Conservation (phyloP, 208 protist genomes). For the Acanthamoeba royreba region DNA sequence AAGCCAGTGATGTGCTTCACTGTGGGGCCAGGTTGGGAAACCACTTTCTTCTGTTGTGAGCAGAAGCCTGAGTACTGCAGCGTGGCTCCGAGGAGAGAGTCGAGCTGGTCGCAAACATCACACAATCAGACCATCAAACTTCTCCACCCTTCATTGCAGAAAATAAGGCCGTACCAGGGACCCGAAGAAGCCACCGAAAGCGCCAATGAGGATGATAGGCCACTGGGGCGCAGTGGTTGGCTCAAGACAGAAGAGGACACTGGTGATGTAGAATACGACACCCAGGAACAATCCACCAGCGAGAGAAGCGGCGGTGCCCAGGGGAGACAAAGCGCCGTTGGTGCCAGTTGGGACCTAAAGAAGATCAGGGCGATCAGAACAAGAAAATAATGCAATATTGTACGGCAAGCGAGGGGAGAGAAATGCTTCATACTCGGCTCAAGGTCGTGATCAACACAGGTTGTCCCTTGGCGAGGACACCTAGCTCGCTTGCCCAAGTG, state of each 20-base stretch:
- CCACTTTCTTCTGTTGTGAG: background rate
- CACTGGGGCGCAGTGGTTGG: background rate
- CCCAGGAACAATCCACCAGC: conserved; percentile 63
- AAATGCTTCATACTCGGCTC: background rate
- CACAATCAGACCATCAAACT: background rate
- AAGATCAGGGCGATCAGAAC: background rate
- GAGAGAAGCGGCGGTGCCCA: conserved; percentile 33
- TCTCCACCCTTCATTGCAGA: background rate
- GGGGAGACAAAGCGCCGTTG: conserved; percentile 51
- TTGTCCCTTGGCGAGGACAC: conserved; percentile 47
- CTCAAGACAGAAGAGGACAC: background rate
- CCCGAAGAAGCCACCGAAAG: conserved; percentile 52
- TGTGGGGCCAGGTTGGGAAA: background rate
- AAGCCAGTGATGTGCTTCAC: conserved; percentile 38
- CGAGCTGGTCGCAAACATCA: conserved; percentile 2
- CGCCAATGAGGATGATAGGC: conserved; percentile 48
- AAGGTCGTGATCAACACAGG: conserved; percentile 58
- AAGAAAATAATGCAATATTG: background rate
- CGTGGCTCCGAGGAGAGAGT: conserved; percentile 63
- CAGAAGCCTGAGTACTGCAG: conserved; percentile 59
- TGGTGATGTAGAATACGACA: conserved; percentile 28
- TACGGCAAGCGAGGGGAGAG: background rate
- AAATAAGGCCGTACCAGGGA: conserved; percentile 17
- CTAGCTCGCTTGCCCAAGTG: conserved; percentile 71
- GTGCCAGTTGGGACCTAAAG: conserved; percentile 57